Base-by-base conservation (phyloP, 192 early-diverging fungal species). In the Coemansia sp. region DNA sequence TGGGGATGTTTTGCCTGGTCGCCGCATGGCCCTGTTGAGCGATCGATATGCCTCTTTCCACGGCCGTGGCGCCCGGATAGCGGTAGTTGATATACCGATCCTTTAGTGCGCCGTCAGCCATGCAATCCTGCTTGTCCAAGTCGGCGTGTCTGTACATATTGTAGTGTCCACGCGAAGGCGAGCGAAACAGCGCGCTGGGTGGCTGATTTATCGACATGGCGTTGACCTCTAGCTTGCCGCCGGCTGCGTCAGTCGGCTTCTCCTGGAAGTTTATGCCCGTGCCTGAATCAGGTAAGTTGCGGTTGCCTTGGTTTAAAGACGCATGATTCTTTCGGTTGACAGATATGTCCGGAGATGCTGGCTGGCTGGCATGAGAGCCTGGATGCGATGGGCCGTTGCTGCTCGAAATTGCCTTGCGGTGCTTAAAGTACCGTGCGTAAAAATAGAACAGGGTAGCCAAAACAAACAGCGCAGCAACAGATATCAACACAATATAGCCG, bases 401-500 rank as follows among this genome's bases (percentile, higher is more conserved):
- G 19, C 14, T 24, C n/a, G 26, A 7, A 8, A 4, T 17, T 29
- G 21, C 34, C 19, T 26, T 59, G 10, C 50, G 21, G 7, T 34
- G 26, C 43, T 60, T 72, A 40, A 54, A 62, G 24, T 58, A 61
- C 3, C 66, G 66, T 55, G 62, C 63, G 52, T 62, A 79, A 34
- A 68, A 68, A 46, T 79, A 79, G 34, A 79, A 68, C 48, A 69
- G 9, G 1, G 60, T 36, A 0, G 63, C 65, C 27, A 34, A 46
- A 4, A 62, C 60, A 52, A 79, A 68, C 43, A 72, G 3, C 22
- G 64, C 32, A 3, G 58, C 62, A 8, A 79, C 50, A 6, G 63
- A 58, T 15, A 72, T 79, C n/a, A 79, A 59, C 5, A 65, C 48
- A 43, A 79, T 71, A 27, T 60, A 79, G 7, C 70, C 70, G 36